Percentiles rank a stretch among this genome's conserved stretches.
Conservation (phyloP, 495 filamentous ascomycete genomes). For the Lasiosphaeria hispida region DNA sequence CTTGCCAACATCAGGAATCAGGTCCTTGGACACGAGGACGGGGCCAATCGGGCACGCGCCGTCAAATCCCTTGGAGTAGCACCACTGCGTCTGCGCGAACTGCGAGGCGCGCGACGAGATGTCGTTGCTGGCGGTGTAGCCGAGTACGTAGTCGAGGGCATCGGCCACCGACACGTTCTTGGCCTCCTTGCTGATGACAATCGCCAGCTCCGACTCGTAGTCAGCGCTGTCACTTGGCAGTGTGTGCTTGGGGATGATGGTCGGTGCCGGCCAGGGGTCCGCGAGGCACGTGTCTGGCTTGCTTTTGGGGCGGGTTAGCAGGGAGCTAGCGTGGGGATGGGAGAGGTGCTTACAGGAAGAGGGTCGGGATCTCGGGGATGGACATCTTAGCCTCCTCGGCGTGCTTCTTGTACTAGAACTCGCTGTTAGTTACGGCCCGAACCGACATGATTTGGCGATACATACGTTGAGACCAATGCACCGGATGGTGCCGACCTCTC, state of each 20-base stretch:
- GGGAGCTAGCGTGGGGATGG: slow-evolving; percentile 1
- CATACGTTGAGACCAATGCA: slow-evolving; percentile 49
- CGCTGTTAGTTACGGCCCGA: not conserved
- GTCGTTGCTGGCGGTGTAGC: slow-evolving; percentile 49
- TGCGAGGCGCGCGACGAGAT: slow-evolving; percentile 42
- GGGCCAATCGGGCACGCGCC: slow-evolving; percentile 51
- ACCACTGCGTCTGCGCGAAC: slow-evolving; percentile 48
- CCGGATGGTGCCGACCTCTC: slow-evolving; percentile 44
- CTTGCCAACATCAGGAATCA: slow-evolving; percentile 43
- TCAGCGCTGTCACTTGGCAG: slow-evolving; percentile 39
- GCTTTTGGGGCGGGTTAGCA: slow-evolving; percentile 10
- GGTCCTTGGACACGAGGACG: slow-evolving; percentile 51
- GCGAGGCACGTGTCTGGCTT: slow-evolving; percentile 44
- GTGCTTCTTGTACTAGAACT: slow-evolving; percentile 45
- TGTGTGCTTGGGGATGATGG: slow-evolving; percentile 44
- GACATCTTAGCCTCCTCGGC: slow-evolving; percentile 46
- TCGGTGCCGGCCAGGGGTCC: slow-evolving; percentile 46
- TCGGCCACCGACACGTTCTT: slow-evolving; percentile 47
- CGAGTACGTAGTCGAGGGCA: slow-evolving; percentile 45
- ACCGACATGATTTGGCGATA: not conserved
- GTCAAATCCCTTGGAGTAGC: slow-evolving; percentile 50
- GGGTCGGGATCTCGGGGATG: slow-evolving; percentile 41
- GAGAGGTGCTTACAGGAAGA: slow-evolving; percentile 38
- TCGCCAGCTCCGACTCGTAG: slow-evolving; percentile 49
- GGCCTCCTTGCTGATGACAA: slow-evolving; percentile 45